These are phyloP conservation scores for Syncephalis fuscata DNA, from an alignment of 371 early-diverging fungal species.

Conservation along the genomic window DNA sequence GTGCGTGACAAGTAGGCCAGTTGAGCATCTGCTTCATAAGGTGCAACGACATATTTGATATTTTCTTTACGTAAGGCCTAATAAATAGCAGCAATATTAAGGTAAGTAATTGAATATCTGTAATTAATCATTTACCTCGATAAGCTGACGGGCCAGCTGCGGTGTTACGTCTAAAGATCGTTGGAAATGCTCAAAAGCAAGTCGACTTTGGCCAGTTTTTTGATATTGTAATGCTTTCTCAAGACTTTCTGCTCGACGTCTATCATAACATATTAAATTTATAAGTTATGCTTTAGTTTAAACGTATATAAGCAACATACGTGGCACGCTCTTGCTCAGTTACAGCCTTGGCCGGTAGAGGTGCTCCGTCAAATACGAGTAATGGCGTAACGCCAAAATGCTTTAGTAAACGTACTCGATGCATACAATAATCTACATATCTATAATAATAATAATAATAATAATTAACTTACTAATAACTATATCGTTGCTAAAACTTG, in stretches of 20 bases:
- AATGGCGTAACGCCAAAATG: conserved; percentile 59
- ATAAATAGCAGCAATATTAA: not conserved
- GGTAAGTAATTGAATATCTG: not conserved
- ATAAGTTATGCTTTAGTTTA: not conserved
- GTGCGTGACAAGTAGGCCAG: conserved; percentile 65
- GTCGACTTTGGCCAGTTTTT: conserved; percentile 24
- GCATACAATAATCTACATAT: conserved; percentile 60
- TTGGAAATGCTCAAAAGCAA: conserved; percentile 57
- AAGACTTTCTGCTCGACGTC: conserved; percentile 30
- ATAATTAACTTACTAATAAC: not conserved
- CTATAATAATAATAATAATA: conserved; percentile 15
- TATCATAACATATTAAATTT: conserved; percentile 4
- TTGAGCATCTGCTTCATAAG: conserved; percentile 99
- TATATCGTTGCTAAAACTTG: not conserved
- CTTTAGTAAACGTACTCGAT: conserved; percentile 44
- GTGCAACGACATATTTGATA: conserved; percentile 81
- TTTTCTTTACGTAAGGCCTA: conserved; percentile 40
- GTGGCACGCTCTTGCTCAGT: conserved; percentile 56
- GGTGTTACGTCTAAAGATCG: conserved; percentile 53
- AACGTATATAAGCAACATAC: conserved; percentile 13
- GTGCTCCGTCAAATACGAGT: conserved; percentile 96
- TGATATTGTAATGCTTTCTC: conserved; percentile 26
- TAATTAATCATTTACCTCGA: conserved; percentile 25
- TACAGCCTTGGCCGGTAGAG: conserved; percentile 62
- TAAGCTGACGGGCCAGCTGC: conserved; percentile 58